phyloP scores from a whole-genome alignment of 805 yeast genomes.

The Suhomyces vadensis region DNA sequence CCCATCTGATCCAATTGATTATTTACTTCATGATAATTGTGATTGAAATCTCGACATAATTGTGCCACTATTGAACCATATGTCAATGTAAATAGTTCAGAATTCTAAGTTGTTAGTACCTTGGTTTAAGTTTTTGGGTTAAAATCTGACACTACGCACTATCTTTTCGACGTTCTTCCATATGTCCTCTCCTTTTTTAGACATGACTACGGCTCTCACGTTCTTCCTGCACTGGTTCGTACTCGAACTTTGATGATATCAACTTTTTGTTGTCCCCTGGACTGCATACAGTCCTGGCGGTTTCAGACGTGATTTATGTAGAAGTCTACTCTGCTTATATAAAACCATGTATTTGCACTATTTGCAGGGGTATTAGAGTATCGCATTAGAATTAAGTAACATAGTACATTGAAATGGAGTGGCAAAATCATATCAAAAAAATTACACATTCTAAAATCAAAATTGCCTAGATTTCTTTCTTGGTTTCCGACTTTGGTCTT shows the following conservation, averaged over 20 bases:
- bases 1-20: conserved; percentile 90
- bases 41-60: conserved; percentile 76
- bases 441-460: too few relatives aligned
- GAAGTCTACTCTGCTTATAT: too few relatives aligned
- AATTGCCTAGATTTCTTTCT: conserved; percentile 13
- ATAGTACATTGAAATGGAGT: too few relatives aligned
- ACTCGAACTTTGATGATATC: not conserved
- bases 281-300: not conserved
- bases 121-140: conserved; percentile 5
- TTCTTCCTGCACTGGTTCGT: not conserved
- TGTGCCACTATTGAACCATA: conserved; percentile 94
- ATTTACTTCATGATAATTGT: conserved; percentile 78
- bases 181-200: conserved; percentile 71
- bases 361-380: not conserved
- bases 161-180: conserved; percentile 92
- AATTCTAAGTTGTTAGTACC: conserved; percentile 49
- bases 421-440: too few relatives aligned
- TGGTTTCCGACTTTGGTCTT: not conserved
- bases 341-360: too few relatives aligned
- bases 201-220: conserved; percentile 19
- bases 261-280: not conserved
- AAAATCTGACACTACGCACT: conserved; percentile 40
- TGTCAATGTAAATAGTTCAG: conserved; percentile 91
- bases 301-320: too few relatives aligned
- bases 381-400: not conserved